Base-by-base conservation (phyloP, 73 alveolate species). In the Paramecium sonneborni region DNA sequence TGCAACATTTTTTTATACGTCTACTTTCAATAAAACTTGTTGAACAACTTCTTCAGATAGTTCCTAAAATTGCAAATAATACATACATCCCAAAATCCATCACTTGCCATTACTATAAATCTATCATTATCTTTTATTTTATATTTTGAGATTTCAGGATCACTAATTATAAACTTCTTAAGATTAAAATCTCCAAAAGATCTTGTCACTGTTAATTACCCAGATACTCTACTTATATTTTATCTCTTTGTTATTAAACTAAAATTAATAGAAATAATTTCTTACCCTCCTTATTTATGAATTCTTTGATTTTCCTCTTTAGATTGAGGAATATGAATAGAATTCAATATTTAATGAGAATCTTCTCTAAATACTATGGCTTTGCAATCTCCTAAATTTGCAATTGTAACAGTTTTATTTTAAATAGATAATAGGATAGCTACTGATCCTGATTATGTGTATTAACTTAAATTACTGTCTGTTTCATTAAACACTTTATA, bases 61-160 rank as follows among this genome's bases (percentile, higher is more conserved):
- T 79, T 79, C 90, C 90, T 79, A 43, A 79, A 79, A 23, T 34
- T 79, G 20, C 5, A 38, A 24, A 21, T 30, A 6, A 30, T 39
- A 79, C 1, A 5, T 79, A 79, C 90, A 79, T 79, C 34, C 90
- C 90, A 79, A 43, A 79, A 79, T 39, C 90, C 90, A 46, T 79
- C 90, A 39, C 62, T 30, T 37, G 76, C 90, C 90, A 79, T 79
- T 23, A 79, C 74, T n/a, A 79, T 79, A 24, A 0, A 79, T 44
- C 55, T 43, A 44, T 79, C 90, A 21, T 28, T 26, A 12, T 79
- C 90, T 23, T 38, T 43, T 23, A 79, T 79, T 43, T 79, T 4
- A 46, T 79, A 79, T 44, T 46, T 79, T 43, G 90, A 3, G 1
- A 79, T 44, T 6, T 79, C 90, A 24, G 90, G 90, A 1, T 39